Evolutionary conservation across 2,329 filamentous ascomycete species (phyloP).

Genomic region (Magnaporthiopsis poae): DNA sequence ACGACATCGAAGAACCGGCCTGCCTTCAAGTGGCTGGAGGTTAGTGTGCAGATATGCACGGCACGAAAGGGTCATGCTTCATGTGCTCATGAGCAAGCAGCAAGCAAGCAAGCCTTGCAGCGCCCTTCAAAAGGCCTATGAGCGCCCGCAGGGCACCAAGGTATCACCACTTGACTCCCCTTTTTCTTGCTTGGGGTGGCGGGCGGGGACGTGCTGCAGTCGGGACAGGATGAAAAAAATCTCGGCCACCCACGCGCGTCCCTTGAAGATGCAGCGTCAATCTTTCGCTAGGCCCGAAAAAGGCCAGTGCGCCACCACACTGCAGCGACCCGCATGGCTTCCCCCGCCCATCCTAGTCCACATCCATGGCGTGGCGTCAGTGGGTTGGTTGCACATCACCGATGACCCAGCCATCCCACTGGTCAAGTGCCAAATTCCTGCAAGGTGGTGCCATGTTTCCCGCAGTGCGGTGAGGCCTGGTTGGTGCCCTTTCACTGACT

Average conservation of each 20-base stretch:
- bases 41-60: not conserved
- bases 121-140: not conserved
- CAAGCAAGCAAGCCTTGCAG: not conserved
- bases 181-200: not conserved
- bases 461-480: not conserved
- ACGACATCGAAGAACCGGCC: not conserved
- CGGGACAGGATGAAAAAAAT: too few relatives aligned
- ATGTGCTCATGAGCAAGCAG: not conserved
- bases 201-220: not conserved
- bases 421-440: not conserved
- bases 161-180: not conserved
- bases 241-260: not conserved
- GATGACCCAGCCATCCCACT: not conserved
- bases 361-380: not conserved
- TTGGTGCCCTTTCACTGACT: not conserved
- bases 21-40: not conserved
- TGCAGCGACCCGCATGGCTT: not conserved
- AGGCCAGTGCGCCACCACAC: not conserved
- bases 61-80: not conserved
- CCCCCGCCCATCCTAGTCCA: not conserved
- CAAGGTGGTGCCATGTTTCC: not conserved
- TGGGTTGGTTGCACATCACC: not conserved
- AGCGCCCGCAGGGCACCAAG: not conserved
- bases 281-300: not conserved
- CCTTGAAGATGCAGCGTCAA: not conserved